Evolutionary conservation across 257 asterid species (phyloP).

Genomic region (Ophiorrhiza pumila): DNA sequence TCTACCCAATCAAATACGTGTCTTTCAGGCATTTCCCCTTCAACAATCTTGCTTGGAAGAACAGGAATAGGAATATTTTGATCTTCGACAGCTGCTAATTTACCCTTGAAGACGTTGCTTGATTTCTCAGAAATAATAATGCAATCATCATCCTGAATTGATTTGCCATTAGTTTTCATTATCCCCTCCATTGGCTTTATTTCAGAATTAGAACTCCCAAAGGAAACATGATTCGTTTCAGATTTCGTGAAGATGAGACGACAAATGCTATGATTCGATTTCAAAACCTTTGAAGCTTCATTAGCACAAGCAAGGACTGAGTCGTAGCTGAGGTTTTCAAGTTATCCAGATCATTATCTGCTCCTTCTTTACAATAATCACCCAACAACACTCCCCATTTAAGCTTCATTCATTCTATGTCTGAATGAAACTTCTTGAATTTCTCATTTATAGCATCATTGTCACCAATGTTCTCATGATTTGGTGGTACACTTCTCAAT

Average conservation of each 20-base stretch:
- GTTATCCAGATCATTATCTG: background rate
- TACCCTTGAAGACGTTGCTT: background rate
- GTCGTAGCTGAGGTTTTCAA: background rate
- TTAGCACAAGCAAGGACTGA: background rate
- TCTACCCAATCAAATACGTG: background rate
- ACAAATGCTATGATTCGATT: background rate
- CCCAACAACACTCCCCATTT: background rate
- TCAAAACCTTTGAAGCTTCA: background rate
- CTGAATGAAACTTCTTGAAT: background rate
- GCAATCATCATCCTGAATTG: background rate
- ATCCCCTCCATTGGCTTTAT: background rate
- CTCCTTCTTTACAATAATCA: too few species aligned
- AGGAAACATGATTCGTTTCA: background rate
- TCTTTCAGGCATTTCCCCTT: background rate
- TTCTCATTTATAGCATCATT: background rate
- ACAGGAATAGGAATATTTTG: too few species aligned
- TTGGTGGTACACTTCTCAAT: background rate
- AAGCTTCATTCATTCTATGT: background rate
- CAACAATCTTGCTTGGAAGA: background rate
- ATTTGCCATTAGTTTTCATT: background rate
- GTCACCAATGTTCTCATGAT: background rate
- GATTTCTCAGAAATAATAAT: background rate
- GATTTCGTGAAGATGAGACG: background rate
- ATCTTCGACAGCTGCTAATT: background rate
- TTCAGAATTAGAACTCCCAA: background rate